Base-by-base conservation (phyloP, 371 early-diverging fungal genomes). In the Gilbertella persicaria region DNA sequence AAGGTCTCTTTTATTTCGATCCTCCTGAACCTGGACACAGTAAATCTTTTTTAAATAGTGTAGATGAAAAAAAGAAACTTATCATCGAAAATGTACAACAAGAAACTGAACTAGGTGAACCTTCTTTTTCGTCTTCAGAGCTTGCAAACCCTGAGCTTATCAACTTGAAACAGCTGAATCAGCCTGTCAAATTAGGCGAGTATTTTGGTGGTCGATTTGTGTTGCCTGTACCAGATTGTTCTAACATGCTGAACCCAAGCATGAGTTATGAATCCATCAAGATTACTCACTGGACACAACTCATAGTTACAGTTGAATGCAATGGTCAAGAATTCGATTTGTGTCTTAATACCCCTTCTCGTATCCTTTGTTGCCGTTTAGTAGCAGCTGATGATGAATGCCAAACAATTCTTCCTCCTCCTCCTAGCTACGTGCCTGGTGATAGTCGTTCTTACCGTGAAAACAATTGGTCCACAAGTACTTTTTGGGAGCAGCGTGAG, bases 371-470 rank as follows among this genome's bases (percentile, higher is more conserved):
- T 30, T 78, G 75, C 36, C 74, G 73, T 9, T 37, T 69, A 8
- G 75, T 78, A 0, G 62, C 66, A 14, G 64, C 66, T 0, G 78
- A 68, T 55, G 71, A 74, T 35, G 67, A 69, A 41, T 89, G 81
- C 41, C 89, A 79, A 59, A 97, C 93, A 2, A 87, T 83, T 39
- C 86, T 87, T 35, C 90, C 88, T n/a, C 98, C 96, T 55, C 92
- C 90, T 10, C 85, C 89, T 17, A 82, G 75, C n/a, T 78, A 70
- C 84, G 85, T 90, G 13, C 83, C 83, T 17, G 88, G 69, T 46
- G 89, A 73, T 54, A 68, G 73, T 48, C 52, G 28, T 17, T 44
- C 30, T 3, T 39, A 47, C 19, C 45, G 49, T 23, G 43, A 20
- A 20, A 50, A 51, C n/a, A 43, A 21, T 48, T 58, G 24, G 38